These are phyloP conservation scores for Apiospora malaysiana DNA, from an alignment of 2,329 filamentous ascomycete genomes.

Conservation along the genomic window DNA sequence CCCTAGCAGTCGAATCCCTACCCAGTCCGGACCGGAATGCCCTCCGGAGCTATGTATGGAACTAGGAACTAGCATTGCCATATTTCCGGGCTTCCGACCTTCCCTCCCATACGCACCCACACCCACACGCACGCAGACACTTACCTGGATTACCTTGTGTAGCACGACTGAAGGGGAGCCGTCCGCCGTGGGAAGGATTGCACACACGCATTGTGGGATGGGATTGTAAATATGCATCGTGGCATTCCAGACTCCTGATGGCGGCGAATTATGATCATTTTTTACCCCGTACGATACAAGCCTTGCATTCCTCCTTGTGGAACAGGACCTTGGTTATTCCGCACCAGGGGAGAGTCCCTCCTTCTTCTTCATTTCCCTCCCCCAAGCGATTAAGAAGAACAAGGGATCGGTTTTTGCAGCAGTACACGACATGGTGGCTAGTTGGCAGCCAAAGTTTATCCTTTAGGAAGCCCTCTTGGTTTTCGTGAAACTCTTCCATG, in stretches of 20 bases:
- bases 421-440: not conserved
- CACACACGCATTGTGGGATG: not conserved
- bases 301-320: not conserved
- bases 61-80: not conserved
- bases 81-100: not conserved
- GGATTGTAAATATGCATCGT: not conserved
- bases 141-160: not conserved
- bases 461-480: not conserved
- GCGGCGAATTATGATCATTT: not conserved
- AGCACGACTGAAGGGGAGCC: not conserved
- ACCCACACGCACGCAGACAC: not conserved
- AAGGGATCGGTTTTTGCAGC: not conserved
- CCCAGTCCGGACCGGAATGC: not conserved
- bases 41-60: not conserved
- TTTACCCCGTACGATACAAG: not conserved
- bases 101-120: not conserved
- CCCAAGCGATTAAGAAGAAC: not conserved
- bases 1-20: not conserved
- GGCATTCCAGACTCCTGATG: not conserved
- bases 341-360: not conserved
- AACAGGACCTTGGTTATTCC: slow-evolving; percentile 1
- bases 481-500: slow-evolving; percentile 14
- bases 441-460: not conserved
- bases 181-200: not conserved
- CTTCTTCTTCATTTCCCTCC: not conserved